A percentile compares a stretch with the other conserved stretches of the same genome.
These are phyloP conservation scores for Colletotrichum coccodes DNA, from an alignment of 2,329 filamentous ascomycete species.

Conservation along the genomic window DNA sequence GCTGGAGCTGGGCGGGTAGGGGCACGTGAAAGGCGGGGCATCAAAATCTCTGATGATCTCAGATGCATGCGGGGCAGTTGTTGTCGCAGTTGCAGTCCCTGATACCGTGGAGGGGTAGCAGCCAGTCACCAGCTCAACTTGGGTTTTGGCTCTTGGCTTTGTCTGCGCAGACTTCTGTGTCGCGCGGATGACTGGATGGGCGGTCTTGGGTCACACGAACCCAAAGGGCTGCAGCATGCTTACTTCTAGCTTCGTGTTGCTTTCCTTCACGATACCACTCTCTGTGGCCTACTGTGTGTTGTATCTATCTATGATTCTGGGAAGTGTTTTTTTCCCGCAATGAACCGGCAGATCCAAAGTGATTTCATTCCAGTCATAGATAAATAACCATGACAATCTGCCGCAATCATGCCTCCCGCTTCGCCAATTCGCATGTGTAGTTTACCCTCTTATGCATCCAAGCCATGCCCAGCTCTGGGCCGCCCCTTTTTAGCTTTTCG, in stretches of 20 bases:
- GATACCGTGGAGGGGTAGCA: slow-evolving; percentile 6
- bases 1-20: background rate
- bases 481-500: slow-evolving; percentile 15
- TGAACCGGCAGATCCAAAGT: slow-evolving; percentile 10
- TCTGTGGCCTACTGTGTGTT: background rate
- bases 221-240: slow-evolving; percentile 6
- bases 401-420: slow-evolving; percentile 12
- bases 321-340: background rate
- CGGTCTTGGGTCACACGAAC: slow-evolving; percentile 13
- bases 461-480: slow-evolving; percentile 10
- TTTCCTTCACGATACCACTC: slow-evolving; percentile 7
- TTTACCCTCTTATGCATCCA: slow-evolving; percentile 20
- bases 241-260: slow-evolving; percentile 14
- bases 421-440: slow-evolving; percentile 12
- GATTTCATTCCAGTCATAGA: background rate
- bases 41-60: slow-evolving; percentile 33
- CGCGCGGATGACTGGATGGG: background rate
- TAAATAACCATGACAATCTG: background rate
- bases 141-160: background rate
- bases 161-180: background rate
- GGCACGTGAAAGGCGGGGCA: slow-evolving; percentile 33
- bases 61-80: slow-evolving; percentile 32
- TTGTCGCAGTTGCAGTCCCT: background rate
- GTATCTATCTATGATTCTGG: slow-evolving; percentile 15
- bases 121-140: background rate